Conservation (phyloP, 176 grass and related monocot genomes). For the Musa troglodytarum region DNA sequence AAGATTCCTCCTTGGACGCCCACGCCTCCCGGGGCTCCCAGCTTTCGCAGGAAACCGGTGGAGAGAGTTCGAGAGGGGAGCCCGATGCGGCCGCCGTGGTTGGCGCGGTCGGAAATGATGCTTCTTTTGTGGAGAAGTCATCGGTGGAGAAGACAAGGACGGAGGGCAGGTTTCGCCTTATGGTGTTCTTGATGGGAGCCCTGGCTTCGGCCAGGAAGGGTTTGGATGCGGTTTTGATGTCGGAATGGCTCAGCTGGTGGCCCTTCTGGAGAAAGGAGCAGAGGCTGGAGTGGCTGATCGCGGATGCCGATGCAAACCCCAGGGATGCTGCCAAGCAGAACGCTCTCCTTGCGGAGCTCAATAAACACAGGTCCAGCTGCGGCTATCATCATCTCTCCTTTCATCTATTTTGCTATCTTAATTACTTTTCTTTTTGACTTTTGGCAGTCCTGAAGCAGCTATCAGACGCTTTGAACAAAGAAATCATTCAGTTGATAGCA, state of each 20-base stretch:
- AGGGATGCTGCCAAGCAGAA: conserved; percentile 65
- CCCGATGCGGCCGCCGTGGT: not conserved
- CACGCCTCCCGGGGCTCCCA: not conserved
- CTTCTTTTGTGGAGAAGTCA: not conserved
- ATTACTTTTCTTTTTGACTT: not conserved
- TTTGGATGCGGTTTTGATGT: conserved; percentile 39
- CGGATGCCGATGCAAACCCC: conserved; percentile 84
- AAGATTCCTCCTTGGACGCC: not conserved
- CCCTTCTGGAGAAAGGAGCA: conserved; percentile 71
- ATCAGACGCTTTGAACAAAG: conserved; percentile 92
- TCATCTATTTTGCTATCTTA: too few species aligned
- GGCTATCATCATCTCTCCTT: not conserved
- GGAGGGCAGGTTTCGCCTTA: conserved; percentile 27
- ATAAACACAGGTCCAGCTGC: conserved; percentile 60
- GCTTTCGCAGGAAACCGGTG: not conserved
- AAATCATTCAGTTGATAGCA: conserved; percentile 86
- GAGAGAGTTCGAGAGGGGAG: conserved; percentile 10
- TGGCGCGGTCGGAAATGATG: not conserved
- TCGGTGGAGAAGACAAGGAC: conserved; percentile 33
- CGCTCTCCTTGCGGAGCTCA: conserved; percentile 78
- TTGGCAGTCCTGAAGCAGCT: conserved; percentile 69
- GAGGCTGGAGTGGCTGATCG: conserved; percentile 53
- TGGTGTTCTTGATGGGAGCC: conserved; percentile 32
- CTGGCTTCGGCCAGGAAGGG: conserved; percentile 39
- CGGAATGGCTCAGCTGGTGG: conserved; percentile 84